A percentile compares a stretch with the other conserved stretches of the same genome.
Evolutionary conservation across 2,329 filamentous ascomycete species (phyloP).

Genomic region (Myotisia sp.): DNA sequence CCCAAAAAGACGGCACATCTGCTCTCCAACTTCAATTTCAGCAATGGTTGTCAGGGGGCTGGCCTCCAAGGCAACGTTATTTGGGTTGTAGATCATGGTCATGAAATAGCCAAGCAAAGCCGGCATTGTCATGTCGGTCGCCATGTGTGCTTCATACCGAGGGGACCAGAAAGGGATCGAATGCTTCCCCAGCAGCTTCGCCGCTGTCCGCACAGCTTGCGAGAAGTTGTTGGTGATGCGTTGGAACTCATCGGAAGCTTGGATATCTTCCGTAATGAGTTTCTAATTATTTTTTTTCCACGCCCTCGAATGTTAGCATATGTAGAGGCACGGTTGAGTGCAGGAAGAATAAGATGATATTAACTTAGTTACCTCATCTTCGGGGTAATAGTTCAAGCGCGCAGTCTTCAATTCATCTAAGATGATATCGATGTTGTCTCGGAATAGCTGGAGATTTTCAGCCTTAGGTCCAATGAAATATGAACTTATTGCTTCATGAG

Average conservation of each 20-base stretch:
- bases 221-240: slow-evolving; percentile 22
- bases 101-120: slow-evolving; percentile 35
- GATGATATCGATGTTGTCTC: slow-evolving; percentile 27
- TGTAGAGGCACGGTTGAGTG: too few relatives aligned
- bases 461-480: slow-evolving; percentile 34
- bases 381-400: background rate
- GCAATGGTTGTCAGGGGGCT: slow-evolving; percentile 34
- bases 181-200: slow-evolving; percentile 28
- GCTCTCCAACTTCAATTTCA: slow-evolving; percentile 33
- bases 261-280: slow-evolving; percentile 15
- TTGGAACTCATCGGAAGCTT: slow-evolving; percentile 21
- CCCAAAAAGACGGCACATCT: slow-evolving; percentile 35
- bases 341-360: too few relatives aligned
- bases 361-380: background rate
- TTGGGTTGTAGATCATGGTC: slow-evolving; percentile 39
- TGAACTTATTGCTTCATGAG: slow-evolving; percentile 27
- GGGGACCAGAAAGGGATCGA: slow-evolving; percentile 34
- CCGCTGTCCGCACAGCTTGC: slow-evolving; percentile 23
- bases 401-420: slow-evolving; percentile 18
- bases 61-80: slow-evolving; percentile 36
- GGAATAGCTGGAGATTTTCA: slow-evolving; percentile 30
- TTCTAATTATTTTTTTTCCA: too few relatives aligned
- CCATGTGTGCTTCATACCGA: slow-evolving; percentile 37
- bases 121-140: slow-evolving; percentile 30
- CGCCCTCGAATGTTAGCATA: too few relatives aligned